Evolutionary conservation across 2,329 filamentous ascomycete genomes (phyloP).

Genomic region (Scedosporium dehoogii): DNA sequence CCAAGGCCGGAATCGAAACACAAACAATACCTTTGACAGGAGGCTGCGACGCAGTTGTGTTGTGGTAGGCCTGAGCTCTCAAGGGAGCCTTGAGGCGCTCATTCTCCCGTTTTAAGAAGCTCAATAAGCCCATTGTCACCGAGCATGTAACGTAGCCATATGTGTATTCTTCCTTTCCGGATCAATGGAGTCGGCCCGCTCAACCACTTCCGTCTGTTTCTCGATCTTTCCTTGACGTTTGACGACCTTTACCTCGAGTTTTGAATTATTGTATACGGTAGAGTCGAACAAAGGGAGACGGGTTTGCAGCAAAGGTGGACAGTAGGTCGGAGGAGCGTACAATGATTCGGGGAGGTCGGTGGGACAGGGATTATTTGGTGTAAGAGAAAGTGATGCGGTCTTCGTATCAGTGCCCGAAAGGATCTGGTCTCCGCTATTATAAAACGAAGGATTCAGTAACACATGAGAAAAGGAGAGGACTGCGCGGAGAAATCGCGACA

Average conservation of each 20-base stretch:
- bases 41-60: background rate
- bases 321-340: background rate
- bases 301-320: background rate
- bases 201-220: too few species aligned
- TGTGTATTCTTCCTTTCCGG: background rate
- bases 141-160: background rate
- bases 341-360: background rate
- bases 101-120: slow-evolving; percentile 7
- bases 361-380: background rate
- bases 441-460: background rate
- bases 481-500: background rate
- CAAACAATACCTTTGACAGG: slow-evolving; percentile 3
- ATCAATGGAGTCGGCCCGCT: too few species aligned
- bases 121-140: slow-evolving; percentile 6
- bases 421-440: background rate
- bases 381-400: background rate
- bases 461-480: background rate
- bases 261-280: too few species aligned
- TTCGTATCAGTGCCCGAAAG: background rate
- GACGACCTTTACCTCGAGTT: too few species aligned
- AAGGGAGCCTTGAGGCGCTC: slow-evolving; percentile 5
- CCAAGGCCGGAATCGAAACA: background rate
- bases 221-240: too few species aligned
- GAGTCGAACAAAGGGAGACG: background rate
- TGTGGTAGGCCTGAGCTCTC: slow-evolving; percentile 4